These are phyloP conservation scores for Panaeolus cyanescens DNA, from an alignment of 768 basidiomycete species.

Conservation along the genomic window DNA sequence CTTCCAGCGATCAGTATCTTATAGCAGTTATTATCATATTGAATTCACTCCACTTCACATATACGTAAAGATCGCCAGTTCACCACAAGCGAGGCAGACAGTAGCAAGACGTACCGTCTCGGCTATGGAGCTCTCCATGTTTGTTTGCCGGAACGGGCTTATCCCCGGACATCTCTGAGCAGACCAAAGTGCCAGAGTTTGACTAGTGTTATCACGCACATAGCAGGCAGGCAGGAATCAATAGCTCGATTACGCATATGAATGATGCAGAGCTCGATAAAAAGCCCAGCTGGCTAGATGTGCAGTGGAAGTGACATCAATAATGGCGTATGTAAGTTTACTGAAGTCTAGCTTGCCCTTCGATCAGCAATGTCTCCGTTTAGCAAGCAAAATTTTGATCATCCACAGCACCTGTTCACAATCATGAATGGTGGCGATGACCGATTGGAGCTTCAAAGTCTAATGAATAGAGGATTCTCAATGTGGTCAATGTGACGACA, in stretches of 20 bases:
- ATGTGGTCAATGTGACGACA: background rate
- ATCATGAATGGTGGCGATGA: background rate
- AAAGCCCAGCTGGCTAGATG: too few relatives aligned
- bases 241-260: too few relatives aligned
- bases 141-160: background rate
- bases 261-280: too few relatives aligned
- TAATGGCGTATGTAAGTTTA: too few relatives aligned
- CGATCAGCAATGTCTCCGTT: background rate
- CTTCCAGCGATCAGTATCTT: background rate
- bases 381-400: background rate
- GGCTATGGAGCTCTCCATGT: background rate
- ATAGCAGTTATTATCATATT: background rate
- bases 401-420: background rate
- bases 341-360: background rate
- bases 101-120: background rate
- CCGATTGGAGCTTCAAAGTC: conserved; percentile 1
- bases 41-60: background rate
- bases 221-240: too few relatives aligned
- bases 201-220: too few relatives aligned
- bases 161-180: too few relatives aligned
- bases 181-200: too few relatives aligned
- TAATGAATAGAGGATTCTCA: background rate
- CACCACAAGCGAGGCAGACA: background rate
- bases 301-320: too few relatives aligned
- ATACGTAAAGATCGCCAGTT: background rate